phyloP scores from a whole-genome alignment of 2,329 filamentous ascomycete genomes.

The Fusarium torreyae region DNA sequence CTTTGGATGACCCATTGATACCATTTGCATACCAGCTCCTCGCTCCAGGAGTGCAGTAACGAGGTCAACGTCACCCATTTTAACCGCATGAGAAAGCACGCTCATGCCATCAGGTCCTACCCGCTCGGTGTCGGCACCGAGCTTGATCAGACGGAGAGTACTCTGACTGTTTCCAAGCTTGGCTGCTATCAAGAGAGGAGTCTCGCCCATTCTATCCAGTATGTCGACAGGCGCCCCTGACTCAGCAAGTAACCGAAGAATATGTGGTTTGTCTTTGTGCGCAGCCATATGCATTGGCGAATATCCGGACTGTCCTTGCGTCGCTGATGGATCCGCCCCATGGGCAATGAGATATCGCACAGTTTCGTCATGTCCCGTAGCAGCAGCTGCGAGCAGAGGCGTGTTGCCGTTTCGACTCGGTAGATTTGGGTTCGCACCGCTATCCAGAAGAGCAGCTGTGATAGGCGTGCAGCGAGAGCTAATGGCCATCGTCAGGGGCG shows the following conservation, averaged over 20 bases:
- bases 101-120: slow-evolving; percentile 50
- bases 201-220: slow-evolving; percentile 46
- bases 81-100: slow-evolving; percentile 50
- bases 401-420: slow-evolving; percentile 49
- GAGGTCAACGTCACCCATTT: slow-evolving; percentile 43
- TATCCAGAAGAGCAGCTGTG: slow-evolving; percentile 48
- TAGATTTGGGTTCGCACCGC: slow-evolving; percentile 47
- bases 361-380: slow-evolving; percentile 50
- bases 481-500: slow-evolving; percentile 50
- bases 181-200: slow-evolving; percentile 49
- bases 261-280: slow-evolving; percentile 47
- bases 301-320: slow-evolving; percentile 46
- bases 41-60: slow-evolving; percentile 45
- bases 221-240: slow-evolving; percentile 45
- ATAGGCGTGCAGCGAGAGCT: slow-evolving; percentile 48
- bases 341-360: slow-evolving; percentile 49
- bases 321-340: slow-evolving; percentile 44
- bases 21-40: slow-evolving; percentile 43
- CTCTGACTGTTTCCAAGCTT: slow-evolving; percentile 48
- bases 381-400: slow-evolving; percentile 47
- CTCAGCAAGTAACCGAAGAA: slow-evolving; percentile 44
- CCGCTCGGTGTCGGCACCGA: slow-evolving; percentile 48
- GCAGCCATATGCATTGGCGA: slow-evolving; percentile 51
- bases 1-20: slow-evolving; percentile 9
- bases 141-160: slow-evolving; percentile 43